Conservation (phyloP, 495 filamentous ascomycete genomes). For the Neurospora sp. region DNA sequence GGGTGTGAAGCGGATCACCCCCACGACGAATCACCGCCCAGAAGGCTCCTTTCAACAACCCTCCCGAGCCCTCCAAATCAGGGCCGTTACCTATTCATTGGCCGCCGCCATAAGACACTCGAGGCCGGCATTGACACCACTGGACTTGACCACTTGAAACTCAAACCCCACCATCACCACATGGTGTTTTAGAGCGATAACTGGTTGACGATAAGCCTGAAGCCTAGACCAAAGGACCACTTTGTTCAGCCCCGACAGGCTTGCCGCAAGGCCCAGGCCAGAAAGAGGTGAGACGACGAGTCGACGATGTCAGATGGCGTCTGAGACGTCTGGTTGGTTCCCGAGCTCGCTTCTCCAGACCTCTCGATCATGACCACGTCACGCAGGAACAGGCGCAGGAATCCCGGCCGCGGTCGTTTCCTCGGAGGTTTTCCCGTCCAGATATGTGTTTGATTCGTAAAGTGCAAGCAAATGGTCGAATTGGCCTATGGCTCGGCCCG, state of each 20-base stretch:
- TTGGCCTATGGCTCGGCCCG: neutral
- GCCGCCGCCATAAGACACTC: neutral
- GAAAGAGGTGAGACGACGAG: neutral
- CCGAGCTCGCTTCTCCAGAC: neutral
- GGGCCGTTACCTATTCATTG: neutral
- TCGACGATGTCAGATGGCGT: neutral
- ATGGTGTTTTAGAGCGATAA: neutral
- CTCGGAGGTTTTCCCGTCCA: conserved; percentile 5
- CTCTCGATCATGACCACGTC: conserved; percentile 12
- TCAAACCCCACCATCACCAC: neutral
- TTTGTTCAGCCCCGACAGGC: neutral
- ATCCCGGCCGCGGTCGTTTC: conserved; percentile 1
- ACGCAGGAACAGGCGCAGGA: conserved; percentile 1
- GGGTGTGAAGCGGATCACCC: neutral
- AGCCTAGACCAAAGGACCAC: neutral
- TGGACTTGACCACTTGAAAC: neutral
- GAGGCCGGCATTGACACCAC: neutral
- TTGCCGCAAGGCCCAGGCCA: neutral
- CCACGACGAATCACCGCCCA: neutral
- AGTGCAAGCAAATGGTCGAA: neutral
- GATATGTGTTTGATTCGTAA: neutral
- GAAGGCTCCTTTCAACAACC: neutral
- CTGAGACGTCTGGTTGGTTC: conserved; percentile 5
- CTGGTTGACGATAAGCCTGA: neutral
- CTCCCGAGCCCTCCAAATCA: neutral